Conservation (phyloP, 1,284 basidiomycete genomes). For the Austroboletus niveus region DNA sequence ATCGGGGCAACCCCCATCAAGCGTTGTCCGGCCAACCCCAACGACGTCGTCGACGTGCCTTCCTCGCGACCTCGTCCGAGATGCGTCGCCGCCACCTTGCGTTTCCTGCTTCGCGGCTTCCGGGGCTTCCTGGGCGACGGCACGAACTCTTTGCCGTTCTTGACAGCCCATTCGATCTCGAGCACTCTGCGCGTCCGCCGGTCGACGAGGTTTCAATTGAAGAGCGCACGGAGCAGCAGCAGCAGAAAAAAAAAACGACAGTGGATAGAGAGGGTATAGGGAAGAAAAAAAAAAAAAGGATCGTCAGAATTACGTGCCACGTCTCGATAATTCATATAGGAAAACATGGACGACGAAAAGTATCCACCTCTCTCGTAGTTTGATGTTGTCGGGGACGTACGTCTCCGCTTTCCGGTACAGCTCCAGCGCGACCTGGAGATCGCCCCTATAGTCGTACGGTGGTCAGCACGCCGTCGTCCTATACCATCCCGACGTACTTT, state of each 20-base stretch:
- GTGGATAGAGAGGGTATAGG: no score
- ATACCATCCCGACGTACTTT: constrained; percentile 46
- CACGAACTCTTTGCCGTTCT: constrained; percentile 54
- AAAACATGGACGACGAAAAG: constrained; percentile 57
- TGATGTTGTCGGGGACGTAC: constrained; percentile 75
- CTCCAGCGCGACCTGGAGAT: constrained; percentile 68
- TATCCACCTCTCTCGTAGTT: constrained; percentile 80
- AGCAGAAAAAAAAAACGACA: not conserved
- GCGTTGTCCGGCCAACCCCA: constrained; percentile 5
- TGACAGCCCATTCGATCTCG: constrained; percentile 71
- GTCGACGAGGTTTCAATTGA: not conserved
- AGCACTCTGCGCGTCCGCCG: constrained; percentile 53
- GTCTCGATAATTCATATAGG: constrained; percentile 46
- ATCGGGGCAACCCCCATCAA: constrained; percentile 4
- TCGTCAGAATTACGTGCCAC: constrained; percentile 26
- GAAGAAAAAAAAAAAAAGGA: constrained; percentile 11
- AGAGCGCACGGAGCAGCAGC: not conserved
- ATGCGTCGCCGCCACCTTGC: constrained; percentile 26
- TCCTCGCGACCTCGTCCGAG: constrained; percentile 13
- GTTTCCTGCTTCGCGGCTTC: constrained; percentile 37
- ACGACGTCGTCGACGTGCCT: constrained; percentile 11
- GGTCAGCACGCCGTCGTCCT: not conserved
- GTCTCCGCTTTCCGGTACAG: constrained; percentile 72
- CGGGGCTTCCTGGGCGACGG: constrained; percentile 60
- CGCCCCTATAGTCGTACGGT: constrained; percentile 46